Evolutionary conservation across 2,329 filamentous ascomycete species (phyloP), one percentile per base, ranked within the genome.

Genomic region (Coniochaeta sp.): DNA sequence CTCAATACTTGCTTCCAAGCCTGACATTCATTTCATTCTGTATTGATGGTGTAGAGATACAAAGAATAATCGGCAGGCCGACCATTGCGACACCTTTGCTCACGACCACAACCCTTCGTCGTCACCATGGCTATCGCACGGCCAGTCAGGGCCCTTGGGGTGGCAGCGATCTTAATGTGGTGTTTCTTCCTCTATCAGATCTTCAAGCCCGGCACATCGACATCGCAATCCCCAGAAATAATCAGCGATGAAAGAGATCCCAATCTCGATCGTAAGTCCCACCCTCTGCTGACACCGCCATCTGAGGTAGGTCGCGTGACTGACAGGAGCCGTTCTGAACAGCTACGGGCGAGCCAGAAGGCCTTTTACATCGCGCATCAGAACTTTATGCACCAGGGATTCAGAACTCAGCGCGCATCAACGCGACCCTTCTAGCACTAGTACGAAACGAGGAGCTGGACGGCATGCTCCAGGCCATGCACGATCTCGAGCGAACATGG

Each of bases 401-500:
- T 69, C 79, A 83, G 58, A 84, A 91, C 63, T 90, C 89, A 58
- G 87, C 89, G 66, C 90, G 95, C 70, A 95, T 96, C 74, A 95
- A 96, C 73, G 95, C 95, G 62, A 98, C 95, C 4, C 81, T 99
- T 61, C 82, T 99, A 66, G 89, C 92, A 24, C 84, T 99, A 40
- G 95, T 99, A 60, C 88, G 95, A 63, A 99, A 99, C 70, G 87
- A 90, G 71, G 95, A 99, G 78, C 78, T 97, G 31, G 77, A 86
- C 24, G 90, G 89, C 55, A 89, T 99, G 80, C 79, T 98, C 28
- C 84, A 88, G 71, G 91, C 92, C 28, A 99, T 99, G 91, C 76
- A 77, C 60, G 93, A 99, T 70, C 81, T 99, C 62, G 95, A 99
- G 77, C 80, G 89, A 65, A 98, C 93, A 1, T 99, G 93, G 92